These are phyloP conservation scores for Lipomyces spencermartinsiae DNA, from an alignment of 805 yeast genomes.

Conservation along the genomic window DNA sequence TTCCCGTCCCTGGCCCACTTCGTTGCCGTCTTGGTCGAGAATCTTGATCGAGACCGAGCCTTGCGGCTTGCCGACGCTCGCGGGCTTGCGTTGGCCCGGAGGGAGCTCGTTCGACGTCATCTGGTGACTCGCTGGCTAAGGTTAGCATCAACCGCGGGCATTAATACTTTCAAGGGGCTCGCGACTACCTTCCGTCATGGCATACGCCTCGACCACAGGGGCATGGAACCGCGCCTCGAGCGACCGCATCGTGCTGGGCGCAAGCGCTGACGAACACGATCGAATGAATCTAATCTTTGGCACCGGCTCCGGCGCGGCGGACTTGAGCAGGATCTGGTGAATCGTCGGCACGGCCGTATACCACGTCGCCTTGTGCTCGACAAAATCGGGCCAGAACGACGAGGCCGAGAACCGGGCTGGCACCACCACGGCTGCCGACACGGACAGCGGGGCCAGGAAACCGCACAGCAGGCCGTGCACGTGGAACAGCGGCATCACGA, in stretches of 20 bases:
- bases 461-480: slow-evolving; percentile 78
- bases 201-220: slow-evolving; percentile 78
- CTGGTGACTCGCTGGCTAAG: slow-evolving; percentile 58
- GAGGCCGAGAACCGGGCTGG: slow-evolving; percentile 69
- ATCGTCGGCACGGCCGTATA: slow-evolving; percentile 76
- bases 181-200: slow-evolving; percentile 70
- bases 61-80: slow-evolving; percentile 76
- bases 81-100: slow-evolving; percentile 68
- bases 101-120: slow-evolving; percentile 76
- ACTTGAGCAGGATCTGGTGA: slow-evolving; percentile 66
- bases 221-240: slow-evolving; percentile 65
- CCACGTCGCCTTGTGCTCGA: slow-evolving; percentile 62
- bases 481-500: slow-evolving; percentile 80
- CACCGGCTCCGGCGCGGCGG: slow-evolving; percentile 55
- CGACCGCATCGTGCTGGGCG: slow-evolving; percentile 66
- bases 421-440: slow-evolving; percentile 62
- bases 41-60: slow-evolving; percentile 71
- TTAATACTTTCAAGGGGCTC: not conserved
- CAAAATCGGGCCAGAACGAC: slow-evolving; percentile 65
- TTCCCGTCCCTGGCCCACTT: slow-evolving; percentile 56
- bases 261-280: slow-evolving; percentile 74
- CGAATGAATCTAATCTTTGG: slow-evolving; percentile 70
- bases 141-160: too few species aligned
- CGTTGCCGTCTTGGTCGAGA: slow-evolving; percentile 57
- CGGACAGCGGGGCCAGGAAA: slow-evolving; percentile 63